Base-by-base conservation (phyloP, 1,139 yeast genomes). In the Taphrina betulina region DNA sequence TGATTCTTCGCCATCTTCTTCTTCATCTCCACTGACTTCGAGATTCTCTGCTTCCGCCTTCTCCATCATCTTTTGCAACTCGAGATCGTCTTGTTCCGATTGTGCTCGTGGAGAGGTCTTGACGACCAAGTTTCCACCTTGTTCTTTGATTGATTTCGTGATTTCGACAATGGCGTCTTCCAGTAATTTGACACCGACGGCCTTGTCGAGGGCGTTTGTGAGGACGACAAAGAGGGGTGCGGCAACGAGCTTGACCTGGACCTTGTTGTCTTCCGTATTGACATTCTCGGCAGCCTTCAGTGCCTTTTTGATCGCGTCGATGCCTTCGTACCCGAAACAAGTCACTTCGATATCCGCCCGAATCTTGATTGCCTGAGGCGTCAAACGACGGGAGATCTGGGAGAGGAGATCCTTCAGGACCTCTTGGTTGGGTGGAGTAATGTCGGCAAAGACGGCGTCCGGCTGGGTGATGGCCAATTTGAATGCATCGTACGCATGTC, bases 21-120 rank as follows among this genome's bases (percentile, higher is more conserved):
- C 68, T 24, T 55, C 53, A 17, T 58, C 58, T 20, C 64, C 66
- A 3, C 81, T 77, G 61, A 79, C 83, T 67, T 78, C 77, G 65
- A 78, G 74, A 63, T 78, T 81, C 68, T 82, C 89, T 66, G 79
- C 72, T 70, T 82, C 88, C 63, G 82, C 80, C 68, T 81, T 76
- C 70, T 83, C 89, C 81, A 92, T 84, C 64, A 92, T 78, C 63
- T 95, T 95, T 73, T 89, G 95, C 69, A 92, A 81, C 74, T 90
- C 97, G 60, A 96, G 97, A 71, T 92, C 99, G 71, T 92, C 99
- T 61, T 92, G 86, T 60, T 96, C 97, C 60, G 96, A 88, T 63
- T 92, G 97, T 46, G 97, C 96, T 81, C 90, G 90, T 68, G 98
- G 97, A 66, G 95, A 92, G 96, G 92, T 90, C 61, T 95, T 89